phyloP scores from a whole-genome alignment of 2,329 filamentous ascomycete species.

The Colletotrichum chrysophilum region DNA sequence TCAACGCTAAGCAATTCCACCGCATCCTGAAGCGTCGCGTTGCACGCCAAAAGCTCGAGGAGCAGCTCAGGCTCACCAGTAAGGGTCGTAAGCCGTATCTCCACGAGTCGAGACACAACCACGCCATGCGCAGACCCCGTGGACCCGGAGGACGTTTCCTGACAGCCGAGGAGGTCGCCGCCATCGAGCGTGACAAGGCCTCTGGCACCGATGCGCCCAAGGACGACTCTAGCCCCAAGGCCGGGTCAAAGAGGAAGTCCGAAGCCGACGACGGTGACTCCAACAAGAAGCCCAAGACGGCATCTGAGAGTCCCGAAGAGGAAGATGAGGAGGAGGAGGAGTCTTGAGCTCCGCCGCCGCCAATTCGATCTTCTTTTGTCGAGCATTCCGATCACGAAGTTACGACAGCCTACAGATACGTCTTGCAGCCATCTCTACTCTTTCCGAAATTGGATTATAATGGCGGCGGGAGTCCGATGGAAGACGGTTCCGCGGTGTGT shows the following conservation, averaged over 20 bases:
- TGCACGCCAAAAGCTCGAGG: constrained; percentile 90
- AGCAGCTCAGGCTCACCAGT: constrained; percentile 87
- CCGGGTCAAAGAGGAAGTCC: constrained; percentile 66
- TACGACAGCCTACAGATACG: constrained; percentile 32
- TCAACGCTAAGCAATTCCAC: constrained; percentile 99
- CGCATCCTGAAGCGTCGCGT: constrained; percentile 94
- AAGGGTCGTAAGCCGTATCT: constrained; percentile 97
- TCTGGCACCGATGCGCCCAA: constrained; percentile 30
- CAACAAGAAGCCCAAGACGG: constrained; percentile 64
- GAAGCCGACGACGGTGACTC: constrained; percentile 51
- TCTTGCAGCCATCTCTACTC: constrained; percentile 2
- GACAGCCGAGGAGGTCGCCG: constrained; percentile 93
- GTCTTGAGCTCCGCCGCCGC: constrained; percentile 17
- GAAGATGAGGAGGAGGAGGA: constrained; percentile 51
- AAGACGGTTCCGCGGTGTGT: background rate
- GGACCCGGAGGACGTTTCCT: constrained; percentile 95
- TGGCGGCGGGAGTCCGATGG: constrained; percentile 13
- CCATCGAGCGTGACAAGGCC: constrained; percentile 75
- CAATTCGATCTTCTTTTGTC: constrained; percentile 31
- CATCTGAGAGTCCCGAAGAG: constrained; percentile 40
- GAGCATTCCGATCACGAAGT: constrained; percentile 36
- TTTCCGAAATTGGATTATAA: constrained; percentile 15
- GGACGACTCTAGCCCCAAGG: constrained; percentile 27
- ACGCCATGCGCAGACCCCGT: constrained; percentile 94
- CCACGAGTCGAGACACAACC: constrained; percentile 96